These are phyloP conservation scores for Colletotrichum godetiae DNA, from an alignment of 2,329 filamentous ascomycete species.

Conservation along the genomic window DNA sequence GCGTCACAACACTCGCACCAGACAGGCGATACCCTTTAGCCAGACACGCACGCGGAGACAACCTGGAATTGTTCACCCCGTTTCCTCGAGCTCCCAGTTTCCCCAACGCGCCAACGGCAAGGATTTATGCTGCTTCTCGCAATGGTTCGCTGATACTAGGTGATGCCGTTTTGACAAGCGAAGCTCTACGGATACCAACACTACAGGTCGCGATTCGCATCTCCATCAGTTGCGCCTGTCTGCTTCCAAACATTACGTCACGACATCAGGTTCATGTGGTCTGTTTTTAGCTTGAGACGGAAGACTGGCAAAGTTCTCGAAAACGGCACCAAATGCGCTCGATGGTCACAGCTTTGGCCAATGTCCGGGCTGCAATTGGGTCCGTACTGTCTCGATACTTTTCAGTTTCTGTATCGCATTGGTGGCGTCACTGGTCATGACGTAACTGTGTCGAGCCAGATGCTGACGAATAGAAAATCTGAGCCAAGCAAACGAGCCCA, in stretches of 20 bases:
- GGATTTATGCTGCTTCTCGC: not conserved
- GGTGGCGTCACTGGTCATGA: constrained; percentile 31
- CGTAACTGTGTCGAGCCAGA: constrained; percentile 25
- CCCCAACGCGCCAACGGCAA: no score
- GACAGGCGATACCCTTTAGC: constrained; percentile 3
- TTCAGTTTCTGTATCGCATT: constrained; percentile 9
- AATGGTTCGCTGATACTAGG: not conserved
- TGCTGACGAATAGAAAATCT: constrained; percentile 17
- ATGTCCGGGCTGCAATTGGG: not conserved
- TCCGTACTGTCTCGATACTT: constrained; percentile 22
- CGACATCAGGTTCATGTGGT: not conserved
- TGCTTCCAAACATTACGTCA: constrained; percentile 27
- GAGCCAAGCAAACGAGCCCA: constrained; percentile 10
- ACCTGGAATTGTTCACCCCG: not conserved
- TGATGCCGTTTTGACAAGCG: not conserved
- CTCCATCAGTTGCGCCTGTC: not conserved
- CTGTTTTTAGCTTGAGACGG: constrained; percentile 27
- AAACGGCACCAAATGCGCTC: constrained; percentile 19
- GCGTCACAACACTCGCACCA: constrained; percentile 34
- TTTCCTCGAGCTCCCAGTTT: not conserved
- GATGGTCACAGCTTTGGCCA: constrained; percentile 10
- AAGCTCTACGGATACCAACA: not conserved
- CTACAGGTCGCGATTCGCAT: not conserved
- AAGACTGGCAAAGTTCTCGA: constrained; percentile 31
- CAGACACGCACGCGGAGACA: not conserved